Conservation (phyloP, 176 grass and related monocot genomes). For the Oryza australiensis region DNA sequence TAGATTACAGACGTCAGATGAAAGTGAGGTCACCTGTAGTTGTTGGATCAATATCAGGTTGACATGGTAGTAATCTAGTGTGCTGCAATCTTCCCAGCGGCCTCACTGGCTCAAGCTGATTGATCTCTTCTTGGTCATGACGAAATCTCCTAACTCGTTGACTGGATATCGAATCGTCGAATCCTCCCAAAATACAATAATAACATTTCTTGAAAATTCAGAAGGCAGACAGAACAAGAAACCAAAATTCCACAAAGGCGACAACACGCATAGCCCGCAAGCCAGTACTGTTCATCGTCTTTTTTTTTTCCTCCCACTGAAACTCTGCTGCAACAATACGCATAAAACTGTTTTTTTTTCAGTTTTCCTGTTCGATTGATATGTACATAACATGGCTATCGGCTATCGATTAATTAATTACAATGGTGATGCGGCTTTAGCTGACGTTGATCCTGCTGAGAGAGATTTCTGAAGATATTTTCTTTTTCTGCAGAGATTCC, state of each 20-base stretch:
- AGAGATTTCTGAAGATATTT: background rate
- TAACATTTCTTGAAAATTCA: background rate
- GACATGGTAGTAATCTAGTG: background rate
- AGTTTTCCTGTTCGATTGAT: background rate
- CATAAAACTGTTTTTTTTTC: background rate
- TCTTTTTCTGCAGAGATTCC: slow-evolving; percentile 46
- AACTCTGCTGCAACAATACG: background rate
- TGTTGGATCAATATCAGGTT: slow-evolving; percentile 28
- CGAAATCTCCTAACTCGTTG: slow-evolving; percentile 32
- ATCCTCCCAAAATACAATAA: background rate
- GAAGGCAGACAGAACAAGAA: background rate
- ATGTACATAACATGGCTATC: background rate
- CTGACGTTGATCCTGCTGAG: background rate
- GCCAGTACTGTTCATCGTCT: background rate
- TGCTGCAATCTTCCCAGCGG: background rate
- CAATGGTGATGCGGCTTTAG: background rate
- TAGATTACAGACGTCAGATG: slow-evolving; percentile 11
- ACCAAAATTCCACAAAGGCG: background rate
- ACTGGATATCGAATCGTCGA: background rate
- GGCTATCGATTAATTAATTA: background rate
- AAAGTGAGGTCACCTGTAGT: slow-evolving; percentile 17
- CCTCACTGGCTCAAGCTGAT: slow-evolving; percentile 6
- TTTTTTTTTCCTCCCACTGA: background rate
- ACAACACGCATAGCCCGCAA: background rate
- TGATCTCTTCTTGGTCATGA: slow-evolving; percentile 9